Evolutionary conservation across 1,284 basidiomycete species (phyloP), one percentile per base, ranked within the genome.

Genomic region (Ganoderma resinaceum): DNA sequence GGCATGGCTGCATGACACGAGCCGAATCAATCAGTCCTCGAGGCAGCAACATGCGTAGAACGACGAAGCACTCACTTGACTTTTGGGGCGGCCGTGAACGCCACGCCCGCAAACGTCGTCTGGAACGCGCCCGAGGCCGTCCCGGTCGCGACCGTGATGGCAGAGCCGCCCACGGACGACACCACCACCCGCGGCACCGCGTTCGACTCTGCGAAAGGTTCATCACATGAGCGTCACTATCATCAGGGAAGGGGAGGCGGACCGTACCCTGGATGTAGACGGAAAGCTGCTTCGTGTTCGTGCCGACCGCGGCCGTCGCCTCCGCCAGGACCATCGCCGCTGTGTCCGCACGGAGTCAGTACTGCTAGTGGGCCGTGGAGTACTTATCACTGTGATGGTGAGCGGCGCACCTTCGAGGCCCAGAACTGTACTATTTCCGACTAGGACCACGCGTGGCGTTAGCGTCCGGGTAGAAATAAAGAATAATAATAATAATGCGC

Each of bases 31-130:
- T 33, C 23, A 43, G 26, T 7, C 29, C 52, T 2, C 1, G 52
- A 20, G 7, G 52, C 29, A 52, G 9, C 23, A 23, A 8, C 49
- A 12, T 6, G 20, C 18, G 29, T 18, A 18, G 29, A 55, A 8
- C 23, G 26, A 31, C n/a, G 31, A 1, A 3, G 53, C 7, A 62
- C 69, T 58, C 37, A 70, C 69, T 66, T 69, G 31, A 8, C n/a
- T 33, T 37, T 62, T 11, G 63, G 69, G 0, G 62, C 66, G 1
- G 69, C 72, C 37, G 75, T 72, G 71, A 76, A 76, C 38, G 66
- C 67, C 58, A 75, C 71, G 3, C 77, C 77, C 2, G 72, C 77
- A 63, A 78, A 74, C 7, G 73, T 67, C 23, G 77, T 78, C 55
- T 67, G 71, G 58, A 71, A 62, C 33, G 69, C 74, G 14, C 40